These are phyloP conservation scores for Basipetospora chlamydospora DNA, from an alignment of 2,329 filamentous ascomycete genomes.

Conservation along the genomic window DNA sequence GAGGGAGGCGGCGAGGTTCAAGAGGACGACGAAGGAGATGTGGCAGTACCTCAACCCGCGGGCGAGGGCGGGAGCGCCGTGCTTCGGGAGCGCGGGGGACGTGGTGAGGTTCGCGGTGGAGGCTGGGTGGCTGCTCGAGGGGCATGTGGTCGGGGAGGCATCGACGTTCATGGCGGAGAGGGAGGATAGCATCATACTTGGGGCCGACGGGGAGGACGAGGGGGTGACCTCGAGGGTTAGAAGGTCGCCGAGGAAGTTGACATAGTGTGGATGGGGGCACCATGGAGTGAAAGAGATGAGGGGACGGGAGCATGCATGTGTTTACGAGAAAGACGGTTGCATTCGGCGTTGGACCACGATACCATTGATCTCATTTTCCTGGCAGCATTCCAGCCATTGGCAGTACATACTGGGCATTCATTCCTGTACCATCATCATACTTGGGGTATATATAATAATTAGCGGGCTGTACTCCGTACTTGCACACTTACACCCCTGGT, in stretches of 20 bases:
- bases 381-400: no score
- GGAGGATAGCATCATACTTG: slow-evolving; percentile 29
- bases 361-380: no score
- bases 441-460: no score
- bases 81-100: slow-evolving; percentile 40
- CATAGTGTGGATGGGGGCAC: no score
- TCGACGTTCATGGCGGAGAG: slow-evolving; percentile 18
- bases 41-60: slow-evolving; percentile 38
- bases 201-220: slow-evolving; percentile 14
- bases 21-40: slow-evolving; percentile 33
- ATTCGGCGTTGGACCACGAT: no score
- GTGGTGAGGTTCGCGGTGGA: slow-evolving; percentile 43
- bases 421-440: no score
- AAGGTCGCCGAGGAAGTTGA: slow-evolving; percentile 2
- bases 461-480: no score
- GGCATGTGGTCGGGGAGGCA: slow-evolving; percentile 30
- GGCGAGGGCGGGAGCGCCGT: slow-evolving; percentile 29
- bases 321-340: no score
- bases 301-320: no score
- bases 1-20: slow-evolving; percentile 30
- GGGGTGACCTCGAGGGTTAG: slow-evolving; percentile 4
- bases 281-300: neutral
- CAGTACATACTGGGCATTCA: no score
- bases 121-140: slow-evolving; percentile 39
- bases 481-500: no score